These are phyloP conservation scores for Sherardia arvensis DNA, from an alignment of 257 asterid genomes.

Conservation along the genomic window DNA sequence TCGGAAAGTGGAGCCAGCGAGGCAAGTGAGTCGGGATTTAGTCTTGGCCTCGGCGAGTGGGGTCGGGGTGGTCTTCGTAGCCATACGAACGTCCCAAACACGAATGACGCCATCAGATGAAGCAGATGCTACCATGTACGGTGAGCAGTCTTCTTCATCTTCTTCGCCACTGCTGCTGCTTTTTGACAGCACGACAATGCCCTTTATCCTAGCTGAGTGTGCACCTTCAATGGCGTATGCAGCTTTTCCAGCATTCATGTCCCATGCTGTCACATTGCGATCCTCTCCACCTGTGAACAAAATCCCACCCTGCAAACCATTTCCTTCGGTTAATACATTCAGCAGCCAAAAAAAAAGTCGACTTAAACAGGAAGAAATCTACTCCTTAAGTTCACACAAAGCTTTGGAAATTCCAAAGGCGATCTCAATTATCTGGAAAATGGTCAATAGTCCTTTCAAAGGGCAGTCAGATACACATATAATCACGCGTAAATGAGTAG, in stretches of 20 bases:
- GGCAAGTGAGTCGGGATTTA: slow-evolving; percentile 90
- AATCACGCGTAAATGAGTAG: not conserved
- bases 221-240: slow-evolving; percentile 70
- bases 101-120: slow-evolving; percentile 92
- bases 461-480: too few relatives aligned
- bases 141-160: slow-evolving; percentile 36
- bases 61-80: slow-evolving; percentile 30
- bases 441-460: too few relatives aligned
- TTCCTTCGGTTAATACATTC: slow-evolving; percentile 5
- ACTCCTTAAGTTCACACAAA: not conserved
- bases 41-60: slow-evolving; percentile 71
- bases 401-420: not conserved
- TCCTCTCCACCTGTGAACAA: slow-evolving; percentile 95
- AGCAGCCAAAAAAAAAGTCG: not conserved
- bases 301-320: slow-evolving; percentile 47
- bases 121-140: slow-evolving; percentile 76
- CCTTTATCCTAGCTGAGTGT: slow-evolving; percentile 81
- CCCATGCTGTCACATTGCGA: slow-evolving; percentile 76
- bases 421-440: not conserved
- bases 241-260: slow-evolving; percentile 55
- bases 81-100: slow-evolving; percentile 85
- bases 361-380: not conserved
- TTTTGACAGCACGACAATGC: slow-evolving; percentile 62
- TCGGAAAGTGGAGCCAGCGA: slow-evolving; percentile 78
- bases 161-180: slow-evolving; percentile 16